Conservation (phyloP, 2,329 filamentous ascomycete genomes). For the Colletotrichum trifolii region DNA sequence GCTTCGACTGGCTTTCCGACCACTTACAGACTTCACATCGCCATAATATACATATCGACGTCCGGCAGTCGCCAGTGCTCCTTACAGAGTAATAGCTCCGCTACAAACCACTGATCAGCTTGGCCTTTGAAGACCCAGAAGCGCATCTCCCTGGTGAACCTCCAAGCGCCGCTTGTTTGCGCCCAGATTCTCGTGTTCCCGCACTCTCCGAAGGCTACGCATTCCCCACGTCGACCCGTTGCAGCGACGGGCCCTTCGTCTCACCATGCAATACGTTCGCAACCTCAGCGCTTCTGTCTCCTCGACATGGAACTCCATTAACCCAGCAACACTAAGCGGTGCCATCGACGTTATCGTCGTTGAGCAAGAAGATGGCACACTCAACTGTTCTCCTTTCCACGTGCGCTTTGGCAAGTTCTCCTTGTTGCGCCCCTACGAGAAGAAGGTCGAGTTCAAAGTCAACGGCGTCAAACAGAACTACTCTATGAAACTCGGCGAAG, state of each 20-base stretch:
- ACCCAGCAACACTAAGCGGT: conserved; percentile 94
- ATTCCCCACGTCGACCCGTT: conserved; percentile 12
- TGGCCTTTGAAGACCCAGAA: not conserved
- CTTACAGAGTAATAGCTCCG: no score
- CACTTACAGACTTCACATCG: conserved; percentile 20
- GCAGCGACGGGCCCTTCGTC: not conserved
- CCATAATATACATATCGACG: conserved; percentile 13
- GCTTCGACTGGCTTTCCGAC: no score
- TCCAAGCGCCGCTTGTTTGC: not conserved
- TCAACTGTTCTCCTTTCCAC: conserved; percentile 96
- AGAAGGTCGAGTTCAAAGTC: conserved; percentile 98
- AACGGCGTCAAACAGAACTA: conserved; percentile 93
- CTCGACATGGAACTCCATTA: conserved; percentile 99
- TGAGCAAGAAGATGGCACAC: conserved; percentile 89
- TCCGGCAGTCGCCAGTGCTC: no score
- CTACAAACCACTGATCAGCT: no score
- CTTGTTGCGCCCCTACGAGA: conserved; percentile 91
- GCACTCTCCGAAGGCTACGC: conserved; percentile 1
- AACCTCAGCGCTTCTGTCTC: conserved; percentile 95
- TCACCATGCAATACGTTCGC: conserved; percentile 94
- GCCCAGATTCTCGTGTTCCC: not conserved
- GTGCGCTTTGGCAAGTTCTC: conserved; percentile 99
- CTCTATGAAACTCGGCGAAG: conserved; percentile 98
- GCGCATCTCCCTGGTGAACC: not conserved
- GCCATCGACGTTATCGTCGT: conserved; percentile 99